Evolutionary conservation across 2,329 filamentous ascomycete genomes (phyloP).

Genomic region (Reticulascus tulasneorum): DNA sequence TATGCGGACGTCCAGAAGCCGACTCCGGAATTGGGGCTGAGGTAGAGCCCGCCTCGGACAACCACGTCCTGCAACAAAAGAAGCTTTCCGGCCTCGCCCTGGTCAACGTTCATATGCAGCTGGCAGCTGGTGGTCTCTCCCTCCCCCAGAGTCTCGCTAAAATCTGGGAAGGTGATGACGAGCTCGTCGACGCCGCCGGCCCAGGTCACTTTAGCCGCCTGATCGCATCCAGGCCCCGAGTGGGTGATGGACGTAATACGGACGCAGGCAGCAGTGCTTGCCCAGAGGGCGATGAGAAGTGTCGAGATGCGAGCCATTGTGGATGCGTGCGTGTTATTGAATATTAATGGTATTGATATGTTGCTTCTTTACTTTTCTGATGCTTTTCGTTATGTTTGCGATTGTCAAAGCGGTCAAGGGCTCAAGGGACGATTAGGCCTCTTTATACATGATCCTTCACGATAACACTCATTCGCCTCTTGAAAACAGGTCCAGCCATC

Average conservation of each 20-base stretch:
- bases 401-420: not conserved
- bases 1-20: slow-evolving; percentile 8
- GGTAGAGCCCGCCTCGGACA: slow-evolving; percentile 8
- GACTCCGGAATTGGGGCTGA: slow-evolving; percentile 6
- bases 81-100: slow-evolving; percentile 6
- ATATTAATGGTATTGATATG: not conserved
- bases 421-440: not conserved
- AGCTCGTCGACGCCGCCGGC: slow-evolving; percentile 13
- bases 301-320: not conserved
- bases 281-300: not conserved
- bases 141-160: slow-evolving; percentile 30
- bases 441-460: not conserved
- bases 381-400: not conserved
- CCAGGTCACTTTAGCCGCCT: slow-evolving; percentile 9
- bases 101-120: slow-evolving; percentile 9
- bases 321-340: not conserved
- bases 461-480: not conserved
- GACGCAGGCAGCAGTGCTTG: not conserved
- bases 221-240: slow-evolving; percentile 8
- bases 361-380: not conserved
- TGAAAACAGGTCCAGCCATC: not conserved
- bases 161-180: slow-evolving; percentile 37
- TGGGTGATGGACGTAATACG: slow-evolving; percentile 5
- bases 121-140: slow-evolving; percentile 21
- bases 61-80: slow-evolving; percentile 9